Conservation (phyloP, 352 stramenopile species). For the Globisporangium uncinulatum region DNA sequence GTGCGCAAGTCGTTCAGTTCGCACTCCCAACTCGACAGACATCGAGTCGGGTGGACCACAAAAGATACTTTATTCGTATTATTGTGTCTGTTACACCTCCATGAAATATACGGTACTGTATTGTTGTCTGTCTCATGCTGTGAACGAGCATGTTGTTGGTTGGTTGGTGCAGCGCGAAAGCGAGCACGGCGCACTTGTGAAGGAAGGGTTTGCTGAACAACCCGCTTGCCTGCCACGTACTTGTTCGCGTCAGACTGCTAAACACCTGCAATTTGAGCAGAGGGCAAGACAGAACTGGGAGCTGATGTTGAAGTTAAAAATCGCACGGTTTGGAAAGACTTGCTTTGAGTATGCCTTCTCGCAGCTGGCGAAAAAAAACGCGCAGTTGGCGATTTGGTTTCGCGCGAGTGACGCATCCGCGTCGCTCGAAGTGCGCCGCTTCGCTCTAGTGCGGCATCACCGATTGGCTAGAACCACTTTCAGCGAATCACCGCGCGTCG, state of each 20-base stretch:
- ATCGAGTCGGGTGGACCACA: neutral
- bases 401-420: neutral
- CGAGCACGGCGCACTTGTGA: no score
- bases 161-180: no score
- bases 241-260: neutral
- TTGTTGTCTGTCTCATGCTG: neutral
- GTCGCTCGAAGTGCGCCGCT: neutral
- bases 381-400: neutral
- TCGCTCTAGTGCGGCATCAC: neutral
- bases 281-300: no score
- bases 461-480: no score
- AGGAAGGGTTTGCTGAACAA: no score
- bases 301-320: neutral
- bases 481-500: neutral
- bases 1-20: no score
- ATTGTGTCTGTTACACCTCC: neutral
- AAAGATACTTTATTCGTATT: slow-evolving; percentile 3
- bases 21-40: neutral
- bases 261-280: no score
- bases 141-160: neutral
- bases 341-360: neutral
- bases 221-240: neutral
- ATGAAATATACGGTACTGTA: neutral
- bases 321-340: neutral
- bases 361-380: neutral